These are phyloP conservation scores for Podaxis mareebaensis DNA, from an alignment of 768 basidiomycete species.

Conservation along the genomic window DNA sequence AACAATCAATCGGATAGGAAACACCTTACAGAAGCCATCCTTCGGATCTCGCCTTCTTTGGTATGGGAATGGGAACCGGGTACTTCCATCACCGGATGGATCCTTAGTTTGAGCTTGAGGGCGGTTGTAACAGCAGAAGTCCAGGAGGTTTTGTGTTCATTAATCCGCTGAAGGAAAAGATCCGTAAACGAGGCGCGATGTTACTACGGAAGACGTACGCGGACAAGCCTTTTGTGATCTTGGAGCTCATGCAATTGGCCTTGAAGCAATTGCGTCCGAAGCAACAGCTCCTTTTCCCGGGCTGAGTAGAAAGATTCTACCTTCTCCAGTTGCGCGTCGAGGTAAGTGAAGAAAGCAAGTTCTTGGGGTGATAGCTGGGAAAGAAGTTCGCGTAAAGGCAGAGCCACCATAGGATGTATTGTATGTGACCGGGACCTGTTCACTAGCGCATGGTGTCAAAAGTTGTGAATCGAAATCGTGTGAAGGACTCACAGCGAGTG, in stretches of 20 bases:
- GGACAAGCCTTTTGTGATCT: slow-evolving; percentile 61
- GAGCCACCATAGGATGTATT: slow-evolving; percentile 25
- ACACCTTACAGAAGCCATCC: background rate
- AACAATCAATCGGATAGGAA: background rate
- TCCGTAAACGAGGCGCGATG: background rate
- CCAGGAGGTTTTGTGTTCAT: slow-evolving; percentile 22
- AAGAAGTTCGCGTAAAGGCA: slow-evolving; percentile 49
- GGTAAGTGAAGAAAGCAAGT: slow-evolving; percentile 68
- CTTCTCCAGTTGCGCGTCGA: slow-evolving; percentile 82
- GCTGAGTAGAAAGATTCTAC: slow-evolving; percentile 81
- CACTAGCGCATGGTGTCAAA: background rate
- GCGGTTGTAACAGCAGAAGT: slow-evolving; percentile 16
- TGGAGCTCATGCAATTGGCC: slow-evolving; percentile 75
- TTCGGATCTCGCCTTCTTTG: background rate
- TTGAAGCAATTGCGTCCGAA: slow-evolving; percentile 48
- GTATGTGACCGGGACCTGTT: slow-evolving; percentile 8
- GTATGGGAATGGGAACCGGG: background rate
- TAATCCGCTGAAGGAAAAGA: slow-evolving; percentile 20
- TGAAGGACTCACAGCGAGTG: slow-evolving; percentile 16
- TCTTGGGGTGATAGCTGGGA: slow-evolving; percentile 61
- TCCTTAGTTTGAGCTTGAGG: slow-evolving; percentile 17
- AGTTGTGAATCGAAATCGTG: background rate
- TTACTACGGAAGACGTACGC: slow-evolving; percentile 40
- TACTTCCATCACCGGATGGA: background rate
- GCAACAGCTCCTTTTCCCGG: slow-evolving; percentile 63